Conservation (phyloP, 2,329 filamentous ascomycete species). For the Alternaria sp. region DNA sequence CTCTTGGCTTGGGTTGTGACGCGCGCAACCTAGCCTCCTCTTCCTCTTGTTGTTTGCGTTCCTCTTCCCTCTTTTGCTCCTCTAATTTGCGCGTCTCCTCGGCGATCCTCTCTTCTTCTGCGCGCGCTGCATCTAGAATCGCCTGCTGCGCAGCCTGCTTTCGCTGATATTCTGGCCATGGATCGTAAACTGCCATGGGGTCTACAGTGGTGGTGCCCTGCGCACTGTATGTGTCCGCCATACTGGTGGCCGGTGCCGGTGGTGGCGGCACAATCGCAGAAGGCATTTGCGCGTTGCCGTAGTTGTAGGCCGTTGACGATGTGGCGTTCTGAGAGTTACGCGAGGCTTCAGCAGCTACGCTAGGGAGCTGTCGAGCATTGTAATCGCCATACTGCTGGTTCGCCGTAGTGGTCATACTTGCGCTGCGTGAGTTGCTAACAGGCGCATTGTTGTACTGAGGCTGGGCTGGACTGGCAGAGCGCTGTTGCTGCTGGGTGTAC, state of each 20-base stretch:
- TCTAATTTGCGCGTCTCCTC: conserved; percentile 37
- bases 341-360: conserved; percentile 20
- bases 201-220: conserved; percentile 55
- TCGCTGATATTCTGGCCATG: conserved; percentile 57
- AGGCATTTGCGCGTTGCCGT: conserved; percentile 19
- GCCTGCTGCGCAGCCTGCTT: conserved; percentile 47
- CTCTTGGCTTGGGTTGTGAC: conserved; percentile 24
- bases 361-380: conserved; percentile 27
- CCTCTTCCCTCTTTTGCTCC: conserved; percentile 32
- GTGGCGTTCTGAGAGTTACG: conserved; percentile 18
- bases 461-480: conserved; percentile 37
- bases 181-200: conserved; percentile 61
- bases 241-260: conserved; percentile 19
- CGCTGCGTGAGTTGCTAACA: conserved; percentile 11
- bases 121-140: conserved; percentile 40
- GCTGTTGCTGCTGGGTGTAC: conserved; percentile 36
- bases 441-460: conserved; percentile 26
- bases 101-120: conserved; percentile 41
- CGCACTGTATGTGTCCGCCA: conserved; percentile 25
- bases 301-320: conserved; percentile 28
- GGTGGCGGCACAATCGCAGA: conserved; percentile 20
- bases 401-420: conserved; percentile 16
- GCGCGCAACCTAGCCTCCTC: conserved; percentile 26
- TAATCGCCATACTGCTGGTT: conserved; percentile 32
- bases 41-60: conserved; percentile 28